phyloP scores from a whole-genome alignment of 2,329 filamentous ascomycete genomes.

The Tolypocladium nubicola region DNA sequence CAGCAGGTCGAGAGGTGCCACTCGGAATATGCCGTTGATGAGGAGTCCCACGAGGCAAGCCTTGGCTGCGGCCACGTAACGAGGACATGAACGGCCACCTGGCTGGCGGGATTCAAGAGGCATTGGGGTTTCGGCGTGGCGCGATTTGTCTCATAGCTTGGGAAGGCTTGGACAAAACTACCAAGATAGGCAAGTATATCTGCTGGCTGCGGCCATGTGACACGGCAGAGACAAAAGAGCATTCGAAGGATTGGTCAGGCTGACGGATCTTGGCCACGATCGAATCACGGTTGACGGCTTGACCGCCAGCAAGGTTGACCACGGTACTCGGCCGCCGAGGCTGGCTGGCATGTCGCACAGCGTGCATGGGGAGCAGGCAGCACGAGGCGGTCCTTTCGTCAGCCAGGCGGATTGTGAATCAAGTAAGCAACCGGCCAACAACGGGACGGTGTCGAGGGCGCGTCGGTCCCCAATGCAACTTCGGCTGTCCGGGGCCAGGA shows the following conservation, averaged over 20 bases:
- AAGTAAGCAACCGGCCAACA: not conserved
- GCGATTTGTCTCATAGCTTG: not conserved
- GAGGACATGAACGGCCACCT: not conserved
- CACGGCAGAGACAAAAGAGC: not conserved
- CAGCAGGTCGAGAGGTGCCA: not conserved
- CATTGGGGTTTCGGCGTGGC: not conserved
- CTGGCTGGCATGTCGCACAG: not conserved
- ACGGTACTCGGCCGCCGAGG: not conserved
- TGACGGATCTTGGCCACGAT: not conserved
- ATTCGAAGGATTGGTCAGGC: not conserved
- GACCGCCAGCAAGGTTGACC: not conserved
- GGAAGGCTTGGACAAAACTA: not conserved
- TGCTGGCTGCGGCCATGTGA: not conserved
- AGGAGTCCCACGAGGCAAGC: not conserved
- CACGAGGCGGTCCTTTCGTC: not conserved
- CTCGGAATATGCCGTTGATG: not conserved
- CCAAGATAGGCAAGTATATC: not conserved
- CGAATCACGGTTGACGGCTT: not conserved
- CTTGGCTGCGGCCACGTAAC: not conserved
- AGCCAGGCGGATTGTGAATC: not conserved
- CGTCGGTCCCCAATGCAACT: not conserved
- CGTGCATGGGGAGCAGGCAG: not conserved
- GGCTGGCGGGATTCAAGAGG: not conserved
- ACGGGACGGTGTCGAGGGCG: not conserved
- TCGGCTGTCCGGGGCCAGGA: too few species aligned